Evolutionary conservation across 2,329 filamentous ascomycete genomes (phyloP), one percentile per base, ranked within the genome.

Genomic region (Aspergillus sp.): DNA sequence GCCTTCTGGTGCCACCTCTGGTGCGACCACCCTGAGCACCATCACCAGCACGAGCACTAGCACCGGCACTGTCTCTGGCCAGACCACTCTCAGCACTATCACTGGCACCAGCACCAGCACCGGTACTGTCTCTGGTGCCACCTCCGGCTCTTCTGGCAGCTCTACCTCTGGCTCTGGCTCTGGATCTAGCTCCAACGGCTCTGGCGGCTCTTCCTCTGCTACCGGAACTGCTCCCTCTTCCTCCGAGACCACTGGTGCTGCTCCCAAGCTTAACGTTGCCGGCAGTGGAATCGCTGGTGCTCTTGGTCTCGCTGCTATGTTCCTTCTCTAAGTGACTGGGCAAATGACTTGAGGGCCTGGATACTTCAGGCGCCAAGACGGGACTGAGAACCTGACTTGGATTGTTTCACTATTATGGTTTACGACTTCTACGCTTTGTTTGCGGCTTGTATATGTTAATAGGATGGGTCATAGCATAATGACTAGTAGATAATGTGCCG

Each of bases 241-340:
- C 49, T 63, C 67, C 32, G 52, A 60, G 28, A 59, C 69, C 25
- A 50, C 60, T 41, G 66, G 64, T 38, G 67, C 70, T 49, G 74
- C 68, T 58, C 71, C 74, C 57, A 65, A 68, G 62, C 66, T 69
- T 54, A 71, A 72, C 59, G 67, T 73, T 43, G 57, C 70, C 43
- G 70, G 72, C 55, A 71, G 65, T 45, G 73, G 72, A 59, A 72
- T 70, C 45, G 70, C 72, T 32, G 79, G 79, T 57, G 70, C 73
- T 50, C 70, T 78, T 38, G 79, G 79, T 63, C 66, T 81, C 36
- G 77, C 75, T 58, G 79, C 78, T 57, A 64, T 80, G 57, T 66
- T 80, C 58, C 67, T 76, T 28, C 69, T 80, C 66, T 80, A 76
- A 74, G 66, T 52, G 21, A 39, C 19, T 38, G 25, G 57, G 38